A percentile compares a stretch with the other conserved stretches of the same genome.
Conservation (phyloP, 805 yeast genomes). For the Lipomyces sp. region DNA sequence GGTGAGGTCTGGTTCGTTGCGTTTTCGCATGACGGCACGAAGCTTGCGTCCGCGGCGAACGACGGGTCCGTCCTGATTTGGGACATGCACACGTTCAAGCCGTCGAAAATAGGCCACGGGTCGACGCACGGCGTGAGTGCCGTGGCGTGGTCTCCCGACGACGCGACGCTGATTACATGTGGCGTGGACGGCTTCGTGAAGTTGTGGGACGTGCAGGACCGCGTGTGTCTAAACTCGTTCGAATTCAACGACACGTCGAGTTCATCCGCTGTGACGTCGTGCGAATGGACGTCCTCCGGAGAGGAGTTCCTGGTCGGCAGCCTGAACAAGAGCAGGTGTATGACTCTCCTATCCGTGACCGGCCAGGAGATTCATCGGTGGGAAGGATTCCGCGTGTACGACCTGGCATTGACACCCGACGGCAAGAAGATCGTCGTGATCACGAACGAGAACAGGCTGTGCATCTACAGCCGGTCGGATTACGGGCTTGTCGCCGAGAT, state of each 20-base stretch:
- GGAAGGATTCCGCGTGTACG: conserved; percentile 53
- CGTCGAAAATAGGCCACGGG: conserved; percentile 31
- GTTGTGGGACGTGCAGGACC: conserved; percentile 57
- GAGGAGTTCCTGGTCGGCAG: conserved; percentile 65
- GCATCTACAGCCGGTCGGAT: conserved; percentile 53
- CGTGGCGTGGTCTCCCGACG: conserved; percentile 74
- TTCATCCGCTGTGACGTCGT: conserved; percentile 41
- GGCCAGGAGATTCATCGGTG: conserved; percentile 37
- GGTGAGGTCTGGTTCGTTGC: conserved; percentile 83
- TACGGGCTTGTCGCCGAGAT: conserved; percentile 46
- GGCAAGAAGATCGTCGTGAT: conserved; percentile 61
- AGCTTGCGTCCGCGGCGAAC: conserved; percentile 71
- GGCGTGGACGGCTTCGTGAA: conserved; percentile 67
- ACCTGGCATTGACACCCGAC: conserved; percentile 62
- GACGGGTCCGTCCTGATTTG: conserved; percentile 65
- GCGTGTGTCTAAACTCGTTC: conserved; percentile 14
- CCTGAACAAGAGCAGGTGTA: conserved; percentile 63
- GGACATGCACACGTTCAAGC: conserved; percentile 48
- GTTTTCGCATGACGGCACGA: conserved; percentile 74
- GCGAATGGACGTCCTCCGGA: conserved; percentile 67
- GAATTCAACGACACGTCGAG: conserved; percentile 28
- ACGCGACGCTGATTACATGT: conserved; percentile 62
- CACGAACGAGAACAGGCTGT: conserved; percentile 58
- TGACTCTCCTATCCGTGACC: conserved; percentile 46
- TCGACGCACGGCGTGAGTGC: conserved; percentile 44